Evolutionary conservation across 345 rosid species (phyloP).

Genomic region (Melaleuca alternifolia): DNA sequence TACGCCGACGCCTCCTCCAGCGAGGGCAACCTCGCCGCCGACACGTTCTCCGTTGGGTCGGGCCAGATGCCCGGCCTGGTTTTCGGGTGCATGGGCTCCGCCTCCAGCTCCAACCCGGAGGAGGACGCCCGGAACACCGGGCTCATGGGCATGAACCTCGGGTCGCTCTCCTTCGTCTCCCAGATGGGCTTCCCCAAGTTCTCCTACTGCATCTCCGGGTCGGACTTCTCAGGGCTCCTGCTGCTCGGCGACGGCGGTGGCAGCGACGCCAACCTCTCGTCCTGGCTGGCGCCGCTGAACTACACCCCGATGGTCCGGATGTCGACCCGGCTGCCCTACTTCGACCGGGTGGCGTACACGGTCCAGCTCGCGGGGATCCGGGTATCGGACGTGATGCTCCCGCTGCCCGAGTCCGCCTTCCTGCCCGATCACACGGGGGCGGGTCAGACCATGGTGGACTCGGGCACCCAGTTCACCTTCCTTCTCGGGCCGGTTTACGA

Average conservation of each 20-base stretch:
- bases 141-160: slow-evolving; percentile 87
- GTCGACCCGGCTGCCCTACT: slow-evolving; percentile 63
- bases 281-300: slow-evolving; percentile 44
- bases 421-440: slow-evolving; percentile 92
- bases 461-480: slow-evolving; percentile 89
- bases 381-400: slow-evolving; percentile 44
- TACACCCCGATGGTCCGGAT: slow-evolving; percentile 73
- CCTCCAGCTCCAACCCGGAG: slow-evolving; percentile 53
- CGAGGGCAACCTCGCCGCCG: slow-evolving; percentile 79
- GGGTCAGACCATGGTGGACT: slow-evolving; percentile 94
- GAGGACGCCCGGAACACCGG: slow-evolving; percentile 69
- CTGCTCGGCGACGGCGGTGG: slow-evolving; percentile 43
- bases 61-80: slow-evolving; percentile 30
- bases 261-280: slow-evolving; percentile 33
- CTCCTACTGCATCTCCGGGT: slow-evolving; percentile 80
- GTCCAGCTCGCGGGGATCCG: slow-evolving; percentile 82
- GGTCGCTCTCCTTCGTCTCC: slow-evolving; percentile 70
- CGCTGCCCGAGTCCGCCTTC: slow-evolving; percentile 48
- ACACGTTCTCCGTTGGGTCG: slow-evolving; percentile 47
- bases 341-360: slow-evolving; percentile 84
- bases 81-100: slow-evolving; percentile 85
- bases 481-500: slow-evolving; percentile 74
- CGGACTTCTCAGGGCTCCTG: slow-evolving; percentile 59
- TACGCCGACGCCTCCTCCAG: slow-evolving; percentile 86
- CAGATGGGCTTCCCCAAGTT: slow-evolving; percentile 77